These are phyloP conservation scores for Hymenotorrendiella dingleyae DNA, from an alignment of 2,329 filamentous ascomycete genomes.

Conservation along the genomic window DNA sequence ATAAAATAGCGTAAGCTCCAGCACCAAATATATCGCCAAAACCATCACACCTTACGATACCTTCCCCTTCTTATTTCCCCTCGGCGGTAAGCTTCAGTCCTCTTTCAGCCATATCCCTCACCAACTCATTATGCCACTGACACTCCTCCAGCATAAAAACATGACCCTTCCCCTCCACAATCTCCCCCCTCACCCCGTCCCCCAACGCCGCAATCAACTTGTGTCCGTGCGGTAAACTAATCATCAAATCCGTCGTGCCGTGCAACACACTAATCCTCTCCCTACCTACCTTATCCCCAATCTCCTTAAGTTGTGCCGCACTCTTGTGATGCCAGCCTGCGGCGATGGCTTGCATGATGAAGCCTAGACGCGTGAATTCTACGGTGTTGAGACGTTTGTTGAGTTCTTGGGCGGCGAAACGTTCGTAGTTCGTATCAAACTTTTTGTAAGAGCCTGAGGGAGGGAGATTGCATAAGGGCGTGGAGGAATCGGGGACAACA, in stretches of 20 bases:
- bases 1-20: no score
- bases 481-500: slow-evolving; percentile 41
- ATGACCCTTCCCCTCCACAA: slow-evolving; percentile 70
- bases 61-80: not conserved
- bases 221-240: slow-evolving; percentile 63
- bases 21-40: no score
- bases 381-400: slow-evolving; percentile 58
- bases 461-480: slow-evolving; percentile 34
- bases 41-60: no score
- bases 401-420: slow-evolving; percentile 75
- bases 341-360: slow-evolving; percentile 71
- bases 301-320: slow-evolving; percentile 53
- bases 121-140: slow-evolving; percentile 56
- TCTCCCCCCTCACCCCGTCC: slow-evolving; percentile 54
- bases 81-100: slow-evolving; percentile 14
- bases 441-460: slow-evolving; percentile 36
- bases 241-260: slow-evolving; percentile 72
- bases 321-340: slow-evolving; percentile 77
- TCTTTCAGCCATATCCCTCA: slow-evolving; percentile 40
- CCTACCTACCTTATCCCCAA: slow-evolving; percentile 65
- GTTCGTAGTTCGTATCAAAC: slow-evolving; percentile 74
- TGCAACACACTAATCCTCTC: slow-evolving; percentile 73
- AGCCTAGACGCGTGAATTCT: slow-evolving; percentile 59
- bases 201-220: slow-evolving; percentile 59
- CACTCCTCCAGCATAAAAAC: slow-evolving; percentile 67